These are phyloP conservation scores for Vanrija pseudolonga DNA, from an alignment of 1,284 basidiomycete species.

Conservation along the genomic window DNA sequence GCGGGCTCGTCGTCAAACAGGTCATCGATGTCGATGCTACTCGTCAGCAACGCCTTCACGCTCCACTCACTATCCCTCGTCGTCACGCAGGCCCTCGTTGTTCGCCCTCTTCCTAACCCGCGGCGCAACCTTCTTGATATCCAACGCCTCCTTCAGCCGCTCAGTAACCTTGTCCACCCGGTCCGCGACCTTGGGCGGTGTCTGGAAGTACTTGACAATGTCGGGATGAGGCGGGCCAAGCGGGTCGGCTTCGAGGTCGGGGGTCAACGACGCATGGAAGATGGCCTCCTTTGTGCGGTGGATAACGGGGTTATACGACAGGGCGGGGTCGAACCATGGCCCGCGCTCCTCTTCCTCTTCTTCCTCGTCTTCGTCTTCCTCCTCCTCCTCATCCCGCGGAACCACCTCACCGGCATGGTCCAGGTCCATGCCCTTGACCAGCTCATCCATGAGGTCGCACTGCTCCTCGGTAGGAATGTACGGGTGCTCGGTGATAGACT, in stretches of 20 bases:
- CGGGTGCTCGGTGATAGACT: slow-evolving; percentile 67
- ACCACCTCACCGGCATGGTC: slow-evolving; percentile 51
- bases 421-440: slow-evolving; percentile 83
- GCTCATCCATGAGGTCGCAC: slow-evolving; percentile 72
- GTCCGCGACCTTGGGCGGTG: slow-evolving; percentile 66
- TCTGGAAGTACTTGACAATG: slow-evolving; percentile 74
- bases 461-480: slow-evolving; percentile 79
- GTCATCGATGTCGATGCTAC: slow-evolving; percentile 46
- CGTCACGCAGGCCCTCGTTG: slow-evolving; percentile 32
- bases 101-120: slow-evolving; percentile 54
- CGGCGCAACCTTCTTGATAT: slow-evolving; percentile 57
- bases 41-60: neutral
- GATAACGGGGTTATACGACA: slow-evolving; percentile 82
- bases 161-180: slow-evolving; percentile 58
- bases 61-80: slow-evolving; percentile 40
- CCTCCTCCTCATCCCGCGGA: slow-evolving; percentile 17
- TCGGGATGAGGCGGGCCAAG: slow-evolving; percentile 81
- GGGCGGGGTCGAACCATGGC: slow-evolving; percentile 71
- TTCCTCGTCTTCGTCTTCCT: slow-evolving; percentile 10
- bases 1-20: slow-evolving; percentile 27
- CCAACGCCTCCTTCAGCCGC: slow-evolving; percentile 63
- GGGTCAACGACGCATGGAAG: slow-evolving; percentile 74
- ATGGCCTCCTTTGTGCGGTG: slow-evolving; percentile 90
- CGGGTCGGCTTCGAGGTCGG: slow-evolving; percentile 67
- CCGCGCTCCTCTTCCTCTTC: slow-evolving; percentile 7